These are phyloP conservation scores for Neurospora intermedia DNA, from an alignment of 495 filamentous ascomycete species.

Conservation along the genomic window DNA sequence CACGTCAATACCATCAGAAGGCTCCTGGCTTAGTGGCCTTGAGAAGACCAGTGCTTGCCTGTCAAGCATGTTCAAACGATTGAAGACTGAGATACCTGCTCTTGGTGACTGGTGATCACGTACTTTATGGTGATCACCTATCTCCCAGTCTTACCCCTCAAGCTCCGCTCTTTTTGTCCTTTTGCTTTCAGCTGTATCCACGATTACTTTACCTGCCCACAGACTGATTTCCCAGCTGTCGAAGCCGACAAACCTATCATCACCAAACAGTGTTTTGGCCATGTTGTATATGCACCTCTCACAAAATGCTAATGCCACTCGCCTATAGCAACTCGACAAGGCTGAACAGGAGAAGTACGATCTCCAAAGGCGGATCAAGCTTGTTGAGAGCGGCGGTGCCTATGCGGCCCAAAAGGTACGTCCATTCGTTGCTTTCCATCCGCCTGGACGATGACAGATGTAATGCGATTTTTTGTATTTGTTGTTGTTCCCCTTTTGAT, in stretches of 20 bases:
- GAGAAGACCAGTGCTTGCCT: background rate
- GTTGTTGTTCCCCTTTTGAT: background rate
- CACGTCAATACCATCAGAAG: background rate
- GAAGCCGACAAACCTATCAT: background rate
- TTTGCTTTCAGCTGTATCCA: background rate
- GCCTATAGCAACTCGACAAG: slow-evolving; percentile 37
- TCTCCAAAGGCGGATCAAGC: slow-evolving; percentile 35
- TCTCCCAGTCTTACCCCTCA: background rate
- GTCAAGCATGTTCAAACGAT: background rate
- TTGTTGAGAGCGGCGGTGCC: slow-evolving; percentile 31
- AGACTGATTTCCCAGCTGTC: background rate
- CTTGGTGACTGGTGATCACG: background rate
- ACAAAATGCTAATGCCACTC: background rate
- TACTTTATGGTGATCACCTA: background rate
- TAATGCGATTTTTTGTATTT: slow-evolving; percentile 1
- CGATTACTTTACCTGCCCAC: background rate
- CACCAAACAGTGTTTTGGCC: background rate
- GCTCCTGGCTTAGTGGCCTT: background rate
- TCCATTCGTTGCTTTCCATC: slow-evolving; percentile 6
- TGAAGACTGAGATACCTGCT: background rate
- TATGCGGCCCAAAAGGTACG: slow-evolving; percentile 39
- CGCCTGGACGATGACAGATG: slow-evolving; percentile 5
- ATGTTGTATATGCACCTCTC: background rate
- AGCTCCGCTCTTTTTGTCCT: background rate
- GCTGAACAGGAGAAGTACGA: slow-evolving; percentile 39